A percentile compares a stretch with the other conserved stretches of the same genome.
Evolutionary conservation across 169 alveolate species (phyloP).

Genomic region (Plasmodium coatneyi): DNA sequence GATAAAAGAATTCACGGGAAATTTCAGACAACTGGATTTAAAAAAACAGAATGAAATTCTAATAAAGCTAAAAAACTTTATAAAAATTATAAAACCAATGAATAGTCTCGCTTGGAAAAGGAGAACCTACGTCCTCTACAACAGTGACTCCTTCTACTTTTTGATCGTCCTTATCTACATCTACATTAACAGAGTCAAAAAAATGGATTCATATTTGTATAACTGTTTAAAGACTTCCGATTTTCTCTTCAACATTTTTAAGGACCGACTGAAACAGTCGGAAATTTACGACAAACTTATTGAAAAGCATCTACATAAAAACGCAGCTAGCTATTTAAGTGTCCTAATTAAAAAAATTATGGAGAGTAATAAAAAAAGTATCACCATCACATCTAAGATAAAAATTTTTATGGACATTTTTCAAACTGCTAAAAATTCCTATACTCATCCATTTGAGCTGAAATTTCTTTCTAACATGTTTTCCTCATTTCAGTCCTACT

Average conservation of each 20-base stretch:
- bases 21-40: slow-evolving; percentile 63
- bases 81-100: slow-evolving; percentile 42
- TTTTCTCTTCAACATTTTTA: slow-evolving; percentile 37
- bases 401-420: slow-evolving; percentile 35
- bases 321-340: slow-evolving; percentile 69
- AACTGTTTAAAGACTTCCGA: slow-evolving; percentile 61
- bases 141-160: slow-evolving; percentile 54
- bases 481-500: slow-evolving; percentile 54
- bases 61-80: slow-evolving; percentile 24
- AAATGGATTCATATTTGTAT: slow-evolving; percentile 58
- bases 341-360: slow-evolving; percentile 48
- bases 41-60: slow-evolving; percentile 63
- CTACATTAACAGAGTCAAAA: slow-evolving; percentile 46
- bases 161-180: slow-evolving; percentile 38
- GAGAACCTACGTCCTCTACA: slow-evolving; percentile 54
- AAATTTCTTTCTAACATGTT: slow-evolving; percentile 30
- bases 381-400: slow-evolving; percentile 5
- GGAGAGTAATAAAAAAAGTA: slow-evolving; percentile 59
- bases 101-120: slow-evolving; percentile 52
- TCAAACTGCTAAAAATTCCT: slow-evolving; percentile 40
- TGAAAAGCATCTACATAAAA: slow-evolving; percentile 58
- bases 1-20: slow-evolving; percentile 57
- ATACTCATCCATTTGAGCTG: slow-evolving; percentile 51
- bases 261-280: slow-evolving; percentile 54
- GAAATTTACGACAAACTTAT: slow-evolving; percentile 57